phyloP scores from a whole-genome alignment of 768 basidiomycete species.

The Russula olivacea region DNA sequence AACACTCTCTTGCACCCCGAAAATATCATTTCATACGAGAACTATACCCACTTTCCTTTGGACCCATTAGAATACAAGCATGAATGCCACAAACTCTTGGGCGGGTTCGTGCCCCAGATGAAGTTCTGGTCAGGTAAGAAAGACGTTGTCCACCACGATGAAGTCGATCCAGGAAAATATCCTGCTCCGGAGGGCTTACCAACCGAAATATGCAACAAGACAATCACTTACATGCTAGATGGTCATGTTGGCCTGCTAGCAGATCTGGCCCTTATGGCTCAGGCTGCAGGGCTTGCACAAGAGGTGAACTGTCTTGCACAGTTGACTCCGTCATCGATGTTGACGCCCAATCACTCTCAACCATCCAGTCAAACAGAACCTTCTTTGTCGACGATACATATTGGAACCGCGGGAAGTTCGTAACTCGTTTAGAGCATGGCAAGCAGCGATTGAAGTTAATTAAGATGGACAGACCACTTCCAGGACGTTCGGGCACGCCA shows the following conservation, averaged over 20 bases:
- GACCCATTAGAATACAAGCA: slow-evolving; percentile 48
- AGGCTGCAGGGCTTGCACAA: slow-evolving; percentile 58
- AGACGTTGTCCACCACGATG: slow-evolving; percentile 33
- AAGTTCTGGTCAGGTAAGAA: slow-evolving; percentile 45
- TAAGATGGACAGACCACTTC: slow-evolving; percentile 65
- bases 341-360: background rate
- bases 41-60: slow-evolving; percentile 55
- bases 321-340: background rate
- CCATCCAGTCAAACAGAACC: slow-evolving; percentile 49
- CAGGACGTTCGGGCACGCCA: slow-evolving; percentile 45
- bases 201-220: slow-evolving; percentile 44
- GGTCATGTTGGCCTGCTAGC: slow-evolving; percentile 59
- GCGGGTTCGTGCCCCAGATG: slow-evolving; percentile 43
- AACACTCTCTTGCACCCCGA: slow-evolving; percentile 20
- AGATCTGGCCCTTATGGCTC: slow-evolving; percentile 62
- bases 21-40: slow-evolving; percentile 46
- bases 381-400: slow-evolving; percentile 65
- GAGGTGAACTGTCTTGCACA: slow-evolving; percentile 40
- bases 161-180: slow-evolving; percentile 25
- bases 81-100: slow-evolving; percentile 49
- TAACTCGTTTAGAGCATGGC: slow-evolving; percentile 4
- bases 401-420: slow-evolving; percentile 70
- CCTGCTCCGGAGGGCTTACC: slow-evolving; percentile 28
- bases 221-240: slow-evolving; percentile 67
- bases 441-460: slow-evolving; percentile 4